These are phyloP conservation scores for Kodamaea sp. DNA, from an alignment of 1,139 yeast genomes.

Conservation along the genomic window DNA sequence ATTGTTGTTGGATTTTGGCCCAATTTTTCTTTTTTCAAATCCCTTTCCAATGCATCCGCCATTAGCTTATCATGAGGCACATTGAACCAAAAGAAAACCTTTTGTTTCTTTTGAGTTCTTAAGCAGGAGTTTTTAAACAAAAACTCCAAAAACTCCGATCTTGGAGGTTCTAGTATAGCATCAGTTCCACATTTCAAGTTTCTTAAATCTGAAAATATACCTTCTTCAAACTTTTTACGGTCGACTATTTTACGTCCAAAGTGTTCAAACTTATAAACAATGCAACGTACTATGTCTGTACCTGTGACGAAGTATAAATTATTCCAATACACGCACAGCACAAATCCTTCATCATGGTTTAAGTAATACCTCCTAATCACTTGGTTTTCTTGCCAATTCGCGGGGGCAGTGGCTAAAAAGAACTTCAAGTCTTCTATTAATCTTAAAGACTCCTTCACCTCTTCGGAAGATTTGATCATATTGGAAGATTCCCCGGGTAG, in stretches of 20 bases:
- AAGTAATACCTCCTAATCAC: constrained; percentile 81
- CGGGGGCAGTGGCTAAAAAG: constrained; percentile 90
- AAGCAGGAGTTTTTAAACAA: constrained; percentile 82
- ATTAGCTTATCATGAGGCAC: constrained; percentile 92
- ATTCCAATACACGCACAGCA: constrained; percentile 91
- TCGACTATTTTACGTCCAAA: constrained; percentile 84
- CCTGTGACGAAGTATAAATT: constrained; percentile 89
- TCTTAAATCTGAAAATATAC: constrained; percentile 86
- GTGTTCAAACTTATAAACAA: constrained; percentile 83
- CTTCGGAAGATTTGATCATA: constrained; percentile 13
- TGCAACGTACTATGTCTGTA: constrained; percentile 90
- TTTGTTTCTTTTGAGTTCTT: constrained; percentile 93
- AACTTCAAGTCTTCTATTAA: constrained; percentile 75
- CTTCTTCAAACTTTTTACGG: constrained; percentile 94
- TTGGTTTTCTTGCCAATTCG: constrained; percentile 88
- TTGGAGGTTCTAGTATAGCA: constrained; percentile 85
- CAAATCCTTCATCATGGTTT: constrained; percentile 86
- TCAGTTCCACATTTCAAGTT: constrained; percentile 83
- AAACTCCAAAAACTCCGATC: constrained; percentile 80
- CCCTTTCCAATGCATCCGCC: constrained; percentile 92
- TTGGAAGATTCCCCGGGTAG: not conserved
- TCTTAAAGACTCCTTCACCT: constrained; percentile 51
- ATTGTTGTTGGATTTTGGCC: constrained; percentile 59
- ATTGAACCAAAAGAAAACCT: constrained; percentile 94
- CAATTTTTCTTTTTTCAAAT: constrained; percentile 69